Base-by-base conservation (phyloP, 345 rosid genomes). In the Hibiscus syriacus region DNA sequence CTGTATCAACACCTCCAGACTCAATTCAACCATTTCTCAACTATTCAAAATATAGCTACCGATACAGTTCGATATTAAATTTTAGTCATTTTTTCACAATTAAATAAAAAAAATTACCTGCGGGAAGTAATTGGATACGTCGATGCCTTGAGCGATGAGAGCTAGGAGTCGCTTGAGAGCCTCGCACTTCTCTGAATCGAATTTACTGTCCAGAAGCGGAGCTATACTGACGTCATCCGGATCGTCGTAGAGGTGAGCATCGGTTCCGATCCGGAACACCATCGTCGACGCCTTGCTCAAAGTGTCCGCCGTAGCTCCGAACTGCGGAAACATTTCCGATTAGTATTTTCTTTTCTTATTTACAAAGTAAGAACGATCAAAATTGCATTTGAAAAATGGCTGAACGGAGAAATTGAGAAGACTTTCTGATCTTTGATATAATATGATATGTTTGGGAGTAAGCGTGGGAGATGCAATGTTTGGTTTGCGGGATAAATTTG, bases 81-180 rank as follows among this genome's bases (percentile, higher is more conserved):
- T 25, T 63, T 3, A 41, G 32, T 16, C 27, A 32, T 10, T 34
- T 61, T 38, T 17, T 36, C 2, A 41, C 26, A 50, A 74, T 72
- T 22, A 25, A 65, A 39, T 45, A 60, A 22, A 43, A 41, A 25
- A 26, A 67, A 46, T 27, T 32, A 87, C 98, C 96, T 94, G 97
- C 68, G 97, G 97, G 80, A 94, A 94, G 84, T 81, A 89, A 77
- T 89, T 94, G 87, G 99, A 89, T 71, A 91, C 97, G 30, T 94
- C 97, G 63, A 85, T 87, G 41, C 99, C 99, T 70, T 94, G 99
- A 43, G 99, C 93, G 66, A 91, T 94, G 67, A 89, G 91, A 58
- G 99, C 97, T 63, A 94, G 95, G 32, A 94, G 87, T 69, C 96
- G 97, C 81, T 94, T 94, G 41, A 94, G 91, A 64, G 99, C 99